A percentile compares a stretch with the other conserved stretches of the same genome.
phyloP scores from a whole-genome alignment of 768 basidiomycete species.

The Trametes villosa region DNA sequence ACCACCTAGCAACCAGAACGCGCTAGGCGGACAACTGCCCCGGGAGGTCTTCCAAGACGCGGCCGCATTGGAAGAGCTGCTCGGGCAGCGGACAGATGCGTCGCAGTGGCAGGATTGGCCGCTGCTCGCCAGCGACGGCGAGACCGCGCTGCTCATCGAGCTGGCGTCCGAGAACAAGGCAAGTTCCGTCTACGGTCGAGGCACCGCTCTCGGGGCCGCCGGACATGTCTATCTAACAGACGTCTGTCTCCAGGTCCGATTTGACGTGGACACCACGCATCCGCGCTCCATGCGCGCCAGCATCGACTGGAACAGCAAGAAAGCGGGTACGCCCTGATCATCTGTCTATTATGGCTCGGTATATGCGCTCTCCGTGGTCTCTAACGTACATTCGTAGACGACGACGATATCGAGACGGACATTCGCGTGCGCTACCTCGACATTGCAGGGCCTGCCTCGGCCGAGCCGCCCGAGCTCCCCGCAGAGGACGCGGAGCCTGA shows the following conservation, averaged over 20 bases:
- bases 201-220: no score
- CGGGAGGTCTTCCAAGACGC: constrained; percentile 77
- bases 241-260: constrained; percentile 57
- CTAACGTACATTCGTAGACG: constrained; percentile 52
- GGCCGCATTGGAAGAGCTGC: constrained; percentile 59
- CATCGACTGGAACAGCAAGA: constrained; percentile 88
- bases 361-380: neutral
- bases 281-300: constrained; percentile 56
- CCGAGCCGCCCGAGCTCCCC: constrained; percentile 6
- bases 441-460: neutral
- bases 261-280: constrained; percentile 68
- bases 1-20: constrained; percentile 61
- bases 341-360: neutral
- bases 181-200: constrained; percentile 13
- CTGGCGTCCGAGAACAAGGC: constrained; percentile 85
- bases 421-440: constrained; percentile 51
- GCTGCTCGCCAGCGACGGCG: constrained; percentile 77
- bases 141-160: constrained; percentile 74
- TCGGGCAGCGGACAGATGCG: constrained; percentile 43
- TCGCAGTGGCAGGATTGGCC: constrained; percentile 74
- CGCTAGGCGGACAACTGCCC: constrained; percentile 64
- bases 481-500: constrained; percentile 1
- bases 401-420: constrained; percentile 80
- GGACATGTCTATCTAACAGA: neutral
- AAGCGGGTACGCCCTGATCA: constrained; percentile 58